These are phyloP conservation scores for Quillaja saponaria DNA, from an alignment of 306 rosid species.

Conservation along the genomic window DNA sequence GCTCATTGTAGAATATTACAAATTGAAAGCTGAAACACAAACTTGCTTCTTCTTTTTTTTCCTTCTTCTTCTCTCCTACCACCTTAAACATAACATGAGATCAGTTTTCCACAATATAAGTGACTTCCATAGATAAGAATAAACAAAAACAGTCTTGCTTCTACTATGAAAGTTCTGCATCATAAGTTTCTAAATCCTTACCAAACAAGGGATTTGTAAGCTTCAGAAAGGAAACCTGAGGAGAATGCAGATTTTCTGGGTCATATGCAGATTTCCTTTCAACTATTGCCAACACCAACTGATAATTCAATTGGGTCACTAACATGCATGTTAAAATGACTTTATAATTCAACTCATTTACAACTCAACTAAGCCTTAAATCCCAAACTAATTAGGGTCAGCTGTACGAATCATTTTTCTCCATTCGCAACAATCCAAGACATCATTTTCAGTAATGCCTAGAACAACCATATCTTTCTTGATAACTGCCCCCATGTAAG, in stretches of 20 bases:
- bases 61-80: conserved; percentile 7
- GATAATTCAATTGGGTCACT: conserved; percentile 5
- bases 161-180: background rate
- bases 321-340: background rate
- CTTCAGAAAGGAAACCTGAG: background rate
- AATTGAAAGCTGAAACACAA: background rate
- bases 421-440: too few species aligned
- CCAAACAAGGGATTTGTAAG: background rate
- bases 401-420: too few species aligned
- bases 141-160: background rate
- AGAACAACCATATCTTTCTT: too few species aligned
- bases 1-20: conserved; percentile 14
- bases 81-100: conserved; percentile 3
- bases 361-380: too few species aligned
- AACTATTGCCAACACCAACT: too few species aligned
- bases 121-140: too few species aligned
- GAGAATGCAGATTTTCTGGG: background rate
- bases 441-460: too few species aligned
- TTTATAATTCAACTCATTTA: too few species aligned
- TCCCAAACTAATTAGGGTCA: too few species aligned
- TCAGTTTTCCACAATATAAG: too few species aligned
- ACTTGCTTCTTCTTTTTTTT: background rate
- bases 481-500: too few species aligned
- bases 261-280: too few species aligned
- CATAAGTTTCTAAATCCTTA: background rate